phyloP scores from a whole-genome alignment of 768 basidiomycete genomes.

The Suillus luteus region DNA sequence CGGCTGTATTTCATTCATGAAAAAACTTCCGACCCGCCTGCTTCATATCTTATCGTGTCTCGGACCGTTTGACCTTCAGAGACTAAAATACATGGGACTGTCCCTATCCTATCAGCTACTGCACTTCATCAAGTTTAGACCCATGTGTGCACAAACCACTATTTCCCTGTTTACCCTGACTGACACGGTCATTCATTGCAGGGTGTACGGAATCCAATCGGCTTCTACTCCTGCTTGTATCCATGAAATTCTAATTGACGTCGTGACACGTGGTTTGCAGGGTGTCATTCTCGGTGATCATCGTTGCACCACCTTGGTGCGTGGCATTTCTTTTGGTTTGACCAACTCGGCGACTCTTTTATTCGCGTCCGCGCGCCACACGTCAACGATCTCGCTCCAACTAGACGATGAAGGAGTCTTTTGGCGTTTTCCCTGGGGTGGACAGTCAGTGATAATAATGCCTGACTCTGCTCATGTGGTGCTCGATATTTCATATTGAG shows the following conservation, averaged over 20 bases:
- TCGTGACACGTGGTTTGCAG: background rate
- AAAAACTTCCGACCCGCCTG: background rate
- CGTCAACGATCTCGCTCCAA: background rate
- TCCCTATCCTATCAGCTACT: background rate
- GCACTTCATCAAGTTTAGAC: background rate
- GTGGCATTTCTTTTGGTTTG: background rate
- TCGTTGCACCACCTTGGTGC: background rate
- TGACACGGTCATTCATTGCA: background rate
- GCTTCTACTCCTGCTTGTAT: background rate
- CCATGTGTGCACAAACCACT: background rate
- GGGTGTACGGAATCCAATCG: background rate
- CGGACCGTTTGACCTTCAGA: background rate
- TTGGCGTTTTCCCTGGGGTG: background rate
- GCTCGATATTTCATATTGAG: background rate
- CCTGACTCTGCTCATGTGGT: background rate
- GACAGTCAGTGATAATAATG: background rate
- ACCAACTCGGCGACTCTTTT: background rate
- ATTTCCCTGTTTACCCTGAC: background rate
- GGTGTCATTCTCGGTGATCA: background rate
- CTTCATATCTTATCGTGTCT: background rate
- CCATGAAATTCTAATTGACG: background rate
- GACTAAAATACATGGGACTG: background rate
- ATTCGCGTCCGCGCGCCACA: slow-evolving; percentile 1
- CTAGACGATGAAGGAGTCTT: background rate
- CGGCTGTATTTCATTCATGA: background rate